Conservation (phyloP, 805 yeast species). For the Wickerhamomyces kurtzmanii region DNA sequence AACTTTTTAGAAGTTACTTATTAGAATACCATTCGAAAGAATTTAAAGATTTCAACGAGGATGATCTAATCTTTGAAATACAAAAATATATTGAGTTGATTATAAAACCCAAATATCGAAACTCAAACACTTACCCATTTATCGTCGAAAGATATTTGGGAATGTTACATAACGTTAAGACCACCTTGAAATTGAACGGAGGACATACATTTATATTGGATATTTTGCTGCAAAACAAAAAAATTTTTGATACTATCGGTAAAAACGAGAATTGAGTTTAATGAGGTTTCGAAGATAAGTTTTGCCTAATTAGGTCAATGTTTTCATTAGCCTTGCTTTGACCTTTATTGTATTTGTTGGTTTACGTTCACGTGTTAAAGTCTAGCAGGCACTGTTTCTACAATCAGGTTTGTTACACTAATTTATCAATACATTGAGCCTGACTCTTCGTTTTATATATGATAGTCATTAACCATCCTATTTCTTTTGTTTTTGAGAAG, state of each 20-base stretch:
- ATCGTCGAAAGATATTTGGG: constrained; percentile 20
- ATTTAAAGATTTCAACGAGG: constrained; percentile 27
- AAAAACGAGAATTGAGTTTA: no score
- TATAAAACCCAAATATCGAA: constrained; percentile 14
- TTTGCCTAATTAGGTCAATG: no score
- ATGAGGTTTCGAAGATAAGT: no score
- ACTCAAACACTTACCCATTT: constrained; percentile 8
- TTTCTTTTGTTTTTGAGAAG: constrained; percentile 56
- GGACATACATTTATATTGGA: constrained; percentile 53
- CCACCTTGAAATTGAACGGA: constrained; percentile 40
- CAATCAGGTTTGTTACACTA: no score
- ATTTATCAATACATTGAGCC: no score
- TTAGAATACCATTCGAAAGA: constrained; percentile 14
- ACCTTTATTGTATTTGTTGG: no score
- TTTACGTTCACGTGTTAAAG: no score
- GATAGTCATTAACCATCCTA: no score
- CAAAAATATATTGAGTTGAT: constrained; percentile 26
- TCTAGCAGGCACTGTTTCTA: no score
- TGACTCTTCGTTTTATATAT: no score
- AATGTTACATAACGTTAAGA: constrained; percentile 30
- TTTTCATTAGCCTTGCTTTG: no score
- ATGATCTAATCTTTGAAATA: constrained; percentile 26
- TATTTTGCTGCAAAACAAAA: constrained; percentile 39
- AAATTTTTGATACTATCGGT: constrained; percentile 35
- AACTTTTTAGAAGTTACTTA: constrained; percentile 18